Base-by-base conservation (phyloP, 176 grass and related monocot species). In the Raddia guianensis region DNA sequence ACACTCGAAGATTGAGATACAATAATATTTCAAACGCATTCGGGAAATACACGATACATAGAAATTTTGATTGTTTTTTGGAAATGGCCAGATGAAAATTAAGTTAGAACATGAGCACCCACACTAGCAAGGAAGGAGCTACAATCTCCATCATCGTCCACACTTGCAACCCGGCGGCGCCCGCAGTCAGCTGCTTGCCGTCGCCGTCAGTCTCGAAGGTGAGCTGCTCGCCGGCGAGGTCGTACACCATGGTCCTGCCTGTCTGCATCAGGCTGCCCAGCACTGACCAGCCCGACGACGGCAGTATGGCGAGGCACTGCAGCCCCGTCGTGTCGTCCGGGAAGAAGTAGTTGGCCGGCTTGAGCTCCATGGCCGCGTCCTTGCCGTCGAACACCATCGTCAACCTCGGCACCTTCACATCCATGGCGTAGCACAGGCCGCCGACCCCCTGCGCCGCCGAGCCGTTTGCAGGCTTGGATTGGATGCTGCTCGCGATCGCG, bases 261-360 rank as follows among this genome's bases (percentile, higher is more conserved):
- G 10, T 60, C 83, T 86, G 44, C 45, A 86, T 18, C 27, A 86
- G 60, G 66, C 55, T 80, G 34, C 83, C 75, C 21, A 86, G 68
- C 9, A 77, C 12, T 14, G 65, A 80, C 15, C 3, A 3, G 5
- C 19, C 66, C 7, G 5, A 1, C 8, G 54, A 80, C 9, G 67
- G 56, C 57, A 86, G 27, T 50, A 86, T 73, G 6, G 76, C 65
- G 21, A 86, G 43, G 65, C 84, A 86, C 61, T 65, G 52, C 5
- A 86, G 13, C 7, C 44, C 66, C 0, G 64, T 62, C 9, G 11
- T 3, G 2, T 6, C 33, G n/a, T 80, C 73, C 47, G 11, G 9
- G 57, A 56, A 77, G 72, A 84, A 73, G 46, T 72, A 82, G 49
- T 82, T 82, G 9, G 9, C 49, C 12, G 35, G 8, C 12, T 66